These are phyloP conservation scores for Stellera chamaejasme DNA, from an alignment of 345 rosid genomes.

Conservation along the genomic window DNA sequence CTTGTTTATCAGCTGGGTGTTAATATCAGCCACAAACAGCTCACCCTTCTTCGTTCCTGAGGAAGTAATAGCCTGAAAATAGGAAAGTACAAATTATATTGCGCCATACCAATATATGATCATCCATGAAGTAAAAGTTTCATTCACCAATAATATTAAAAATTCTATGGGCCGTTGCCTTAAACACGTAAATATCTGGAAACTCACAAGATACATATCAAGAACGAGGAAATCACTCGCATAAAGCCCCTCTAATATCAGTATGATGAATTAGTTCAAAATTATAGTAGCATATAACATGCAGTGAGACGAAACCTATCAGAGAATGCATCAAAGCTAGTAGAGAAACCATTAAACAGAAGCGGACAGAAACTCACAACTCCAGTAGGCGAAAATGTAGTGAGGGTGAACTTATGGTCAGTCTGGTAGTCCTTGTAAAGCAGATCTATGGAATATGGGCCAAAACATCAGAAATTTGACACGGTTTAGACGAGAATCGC, in stretches of 20 bases:
- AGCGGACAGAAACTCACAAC: slow-evolving; percentile 43
- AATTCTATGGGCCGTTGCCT: background rate
- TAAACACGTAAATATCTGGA: background rate
- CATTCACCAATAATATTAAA: background rate
- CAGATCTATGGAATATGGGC: slow-evolving; percentile 42
- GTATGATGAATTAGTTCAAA: background rate
- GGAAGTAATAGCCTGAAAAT: slow-evolving; percentile 60
- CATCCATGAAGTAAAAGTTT: background rate
- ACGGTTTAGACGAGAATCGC: background rate
- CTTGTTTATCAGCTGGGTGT: slow-evolving; percentile 84
- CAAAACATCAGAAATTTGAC: background rate
- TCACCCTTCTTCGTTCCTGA: slow-evolving; percentile 75
- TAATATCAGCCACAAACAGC: slow-evolving; percentile 68
- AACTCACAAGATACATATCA: background rate
- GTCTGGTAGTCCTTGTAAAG: slow-evolving; percentile 87
- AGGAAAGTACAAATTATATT: background rate
- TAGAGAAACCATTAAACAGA: background rate
- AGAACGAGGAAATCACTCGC: background rate
- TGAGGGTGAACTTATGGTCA: slow-evolving; percentile 82
- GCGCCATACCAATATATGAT: background rate
- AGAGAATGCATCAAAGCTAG: background rate
- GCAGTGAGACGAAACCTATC: background rate
- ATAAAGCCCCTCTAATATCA: background rate
- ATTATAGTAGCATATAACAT: background rate
- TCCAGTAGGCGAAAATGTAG: slow-evolving; percentile 75